Conservation (phyloP, 108 stramenopile species). For the Cyclostephanos invisitatus region DNA sequence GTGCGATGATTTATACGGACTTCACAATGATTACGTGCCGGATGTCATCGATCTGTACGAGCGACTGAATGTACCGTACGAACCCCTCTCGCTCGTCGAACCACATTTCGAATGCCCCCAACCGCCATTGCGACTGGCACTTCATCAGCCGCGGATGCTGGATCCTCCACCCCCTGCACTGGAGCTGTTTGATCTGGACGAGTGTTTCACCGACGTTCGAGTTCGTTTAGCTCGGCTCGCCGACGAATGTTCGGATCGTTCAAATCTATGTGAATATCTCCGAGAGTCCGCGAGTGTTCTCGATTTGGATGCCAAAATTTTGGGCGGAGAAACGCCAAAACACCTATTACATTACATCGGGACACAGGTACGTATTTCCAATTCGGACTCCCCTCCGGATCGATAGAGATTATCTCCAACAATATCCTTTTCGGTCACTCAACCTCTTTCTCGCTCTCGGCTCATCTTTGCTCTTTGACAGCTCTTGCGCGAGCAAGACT, state of each 20-base stretch:
- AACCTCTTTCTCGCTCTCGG: too few species aligned
- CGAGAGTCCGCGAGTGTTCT: conserved; percentile 70
- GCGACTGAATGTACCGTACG: conserved; percentile 68
- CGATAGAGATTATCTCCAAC: too few species aligned
- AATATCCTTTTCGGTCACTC: too few species aligned
- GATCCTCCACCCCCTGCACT: conserved; percentile 72
- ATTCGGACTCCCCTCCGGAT: too few species aligned
- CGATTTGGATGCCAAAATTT: conserved; percentile 34
- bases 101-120: conserved; percentile 84
- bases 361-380: too few species aligned
- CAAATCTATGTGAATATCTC: conserved; percentile 73
- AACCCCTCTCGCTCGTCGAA: conserved; percentile 71
- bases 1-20: conserved; percentile 68
- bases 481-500: too few species aligned
- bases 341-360: conserved; percentile 33
- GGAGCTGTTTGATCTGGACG: conserved; percentile 89
- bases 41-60: conserved; percentile 74
- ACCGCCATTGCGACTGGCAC: conserved; percentile 71
- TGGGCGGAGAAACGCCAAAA: conserved; percentile 40
- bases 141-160: conserved; percentile 67
- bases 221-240: conserved; percentile 77
- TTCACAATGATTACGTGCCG: conserved; percentile 66
- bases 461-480: too few species aligned
- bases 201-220: conserved; percentile 71
- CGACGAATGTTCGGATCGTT: conserved; percentile 61